Base-by-base conservation (phyloP, 305 asterid genomes). In the Fraxinus latifolia region DNA sequence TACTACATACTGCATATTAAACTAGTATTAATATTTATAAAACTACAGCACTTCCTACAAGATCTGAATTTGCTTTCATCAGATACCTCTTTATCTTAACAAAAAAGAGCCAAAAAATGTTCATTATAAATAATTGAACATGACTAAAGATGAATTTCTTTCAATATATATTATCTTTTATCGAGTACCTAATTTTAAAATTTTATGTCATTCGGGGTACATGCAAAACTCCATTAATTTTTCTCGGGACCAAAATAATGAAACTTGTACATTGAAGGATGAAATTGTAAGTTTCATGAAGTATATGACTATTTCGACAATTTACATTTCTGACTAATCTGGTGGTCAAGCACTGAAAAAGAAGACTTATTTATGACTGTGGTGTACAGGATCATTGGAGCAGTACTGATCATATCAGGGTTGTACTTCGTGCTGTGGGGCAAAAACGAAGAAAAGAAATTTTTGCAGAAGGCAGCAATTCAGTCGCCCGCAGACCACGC, bases 381-480 rank as follows among this genome's bases (percentile, higher is more conserved):
- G 25, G 76, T 58, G 79, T 65, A 78, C 95, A 96, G 99, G 93
- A 89, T 94, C 9, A 89, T 96, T 4, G 98, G 99, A 15, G 99
- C 99, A 3, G 91, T 88, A 14, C 76, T 96, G 88, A 94, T 96
- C 87, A 92, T 96, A 82, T 36, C 87, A 0, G 99, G 99, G 29
- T 79, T 96, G 85, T 96, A 96, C 86, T 58, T 96, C 53, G 98
- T 94, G 8, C 89, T 96, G 17, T 96, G 98, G 98, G 98, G 99
- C 76, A 96, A 96, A 81, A 93, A 87, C 77, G 95, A 93, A 81
- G 99, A 96, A 85, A 88, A 86, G 83, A 96, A 94, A 78, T 89
- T 86, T 23, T 90, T 83, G 1, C 87, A 85, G 5, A 90, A 82
- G 86, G 85, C 87, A 1, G 84, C 89, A 31, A 86, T 91, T 83